Evolutionary conservation across 192 early-diverging fungal genomes (phyloP).

Genomic region (Geranomyces variabilis): DNA sequence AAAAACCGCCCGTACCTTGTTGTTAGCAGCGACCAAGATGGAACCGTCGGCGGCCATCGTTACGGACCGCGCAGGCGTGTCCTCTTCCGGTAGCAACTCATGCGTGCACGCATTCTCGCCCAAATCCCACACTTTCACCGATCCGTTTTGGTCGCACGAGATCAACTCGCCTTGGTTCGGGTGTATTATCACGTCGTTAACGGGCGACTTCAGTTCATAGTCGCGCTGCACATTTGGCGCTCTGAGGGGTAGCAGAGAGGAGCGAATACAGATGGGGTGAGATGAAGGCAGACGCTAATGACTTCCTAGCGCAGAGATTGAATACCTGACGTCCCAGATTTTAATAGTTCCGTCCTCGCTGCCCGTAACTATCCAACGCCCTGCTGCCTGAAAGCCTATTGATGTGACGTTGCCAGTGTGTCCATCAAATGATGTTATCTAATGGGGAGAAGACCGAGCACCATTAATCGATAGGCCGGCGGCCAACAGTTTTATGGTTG

Average conservation of each 20-base stretch:
- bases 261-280: neutral
- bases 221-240: conserved; percentile 61
- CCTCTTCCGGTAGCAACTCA: conserved; percentile 74
- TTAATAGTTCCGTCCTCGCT: conserved; percentile 66
- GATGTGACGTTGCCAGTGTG: conserved; percentile 62
- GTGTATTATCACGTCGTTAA: conserved; percentile 65
- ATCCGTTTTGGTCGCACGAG: conserved; percentile 62
- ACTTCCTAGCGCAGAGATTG: too few relatives aligned
- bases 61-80: conserved; percentile 77
- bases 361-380: conserved; percentile 61
- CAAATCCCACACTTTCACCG: conserved; percentile 64
- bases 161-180: conserved; percentile 67
- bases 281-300: neutral
- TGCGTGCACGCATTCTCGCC: conserved; percentile 62
- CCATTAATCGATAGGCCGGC: neutral
- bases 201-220: conserved; percentile 60
- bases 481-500: neutral
- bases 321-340: conserved; percentile 61
- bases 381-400: conserved; percentile 59
- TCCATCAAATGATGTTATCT: conserved; percentile 60
- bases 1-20: conserved; percentile 77
- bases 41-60: conserved; percentile 82
- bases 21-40: conserved; percentile 81
- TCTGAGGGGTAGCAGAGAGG: too few relatives aligned
- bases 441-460: neutral